Evolutionary conservation across 306 rosid genomes (phyloP).

Genomic region (Vicia sativa): DNA sequence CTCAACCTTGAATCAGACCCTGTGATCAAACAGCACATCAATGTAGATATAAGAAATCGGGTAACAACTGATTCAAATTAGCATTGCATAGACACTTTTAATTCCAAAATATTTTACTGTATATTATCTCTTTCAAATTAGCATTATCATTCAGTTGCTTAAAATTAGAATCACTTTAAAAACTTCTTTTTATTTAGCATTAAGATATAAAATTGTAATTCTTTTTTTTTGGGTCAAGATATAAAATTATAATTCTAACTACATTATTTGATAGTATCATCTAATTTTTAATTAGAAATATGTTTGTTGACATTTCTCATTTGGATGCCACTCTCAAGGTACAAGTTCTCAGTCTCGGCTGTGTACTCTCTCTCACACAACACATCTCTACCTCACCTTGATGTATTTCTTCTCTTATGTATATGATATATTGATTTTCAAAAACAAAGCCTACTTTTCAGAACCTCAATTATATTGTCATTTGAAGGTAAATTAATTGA

Average conservation of each 20-base stretch:
- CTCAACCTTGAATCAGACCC: conserved; percentile 97
- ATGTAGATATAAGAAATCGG: conserved; percentile 9
- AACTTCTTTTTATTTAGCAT: neutral
- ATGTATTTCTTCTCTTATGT: conserved; percentile 9
- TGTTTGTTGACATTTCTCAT: neutral
- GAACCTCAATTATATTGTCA: neutral
- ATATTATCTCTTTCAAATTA: neutral
- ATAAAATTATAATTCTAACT: neutral
- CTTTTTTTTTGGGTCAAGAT: no score
- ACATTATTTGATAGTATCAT: neutral
- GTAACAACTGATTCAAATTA: neutral
- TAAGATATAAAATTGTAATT: neutral
- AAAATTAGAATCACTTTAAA: neutral
- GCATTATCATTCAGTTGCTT: neutral
- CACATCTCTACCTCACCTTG: neutral
- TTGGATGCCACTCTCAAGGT: neutral
- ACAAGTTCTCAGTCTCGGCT: neutral
- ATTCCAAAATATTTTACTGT: neutral
- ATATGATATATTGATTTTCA: neutral
- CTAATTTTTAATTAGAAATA: neutral
- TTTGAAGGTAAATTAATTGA: neutral
- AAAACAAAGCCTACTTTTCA: conserved; percentile 1
- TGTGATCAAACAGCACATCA: conserved; percentile 38
- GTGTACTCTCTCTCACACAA: neutral
- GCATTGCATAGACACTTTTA: conserved; percentile 14